These are phyloP conservation scores for Saccharum hybrid DNA, from an alignment of 202 grass and related monocot species.

Conservation along the genomic window DNA sequence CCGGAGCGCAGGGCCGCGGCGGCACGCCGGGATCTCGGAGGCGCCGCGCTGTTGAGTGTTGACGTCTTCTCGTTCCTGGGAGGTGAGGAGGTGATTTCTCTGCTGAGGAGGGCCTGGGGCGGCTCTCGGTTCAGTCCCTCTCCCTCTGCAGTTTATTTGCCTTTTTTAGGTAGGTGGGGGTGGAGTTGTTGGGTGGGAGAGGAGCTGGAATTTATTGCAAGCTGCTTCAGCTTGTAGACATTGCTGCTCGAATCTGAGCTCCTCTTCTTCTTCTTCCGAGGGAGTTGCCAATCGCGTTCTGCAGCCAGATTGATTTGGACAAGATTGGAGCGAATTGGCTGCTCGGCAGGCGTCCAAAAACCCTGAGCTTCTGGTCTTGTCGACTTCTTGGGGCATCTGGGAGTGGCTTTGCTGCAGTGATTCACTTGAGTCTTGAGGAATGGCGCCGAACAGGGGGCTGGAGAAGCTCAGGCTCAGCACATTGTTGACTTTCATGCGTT, in stretches of 20 bases:
- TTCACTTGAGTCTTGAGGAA: conserved; percentile 21
- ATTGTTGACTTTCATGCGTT: conserved; percentile 66
- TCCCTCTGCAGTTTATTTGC: conserved; percentile 34
- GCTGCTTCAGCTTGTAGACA: conserved; percentile 15
- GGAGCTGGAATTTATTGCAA: conserved; percentile 42
- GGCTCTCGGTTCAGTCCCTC: conserved; percentile 28
- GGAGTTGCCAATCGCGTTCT: conserved; percentile 30
- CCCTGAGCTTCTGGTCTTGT: neutral
- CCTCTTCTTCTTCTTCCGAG: conserved; percentile 16
- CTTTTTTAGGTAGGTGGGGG: conserved; percentile 44
- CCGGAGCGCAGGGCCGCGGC: neutral
- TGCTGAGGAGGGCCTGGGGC: neutral
- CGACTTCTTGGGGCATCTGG: neutral
- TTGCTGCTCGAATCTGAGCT: conserved; percentile 31
- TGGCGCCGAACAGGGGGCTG: conserved; percentile 51
- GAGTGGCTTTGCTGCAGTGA: conserved; percentile 3
- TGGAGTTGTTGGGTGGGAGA: conserved; percentile 48
- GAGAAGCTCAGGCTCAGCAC: conserved; percentile 62
- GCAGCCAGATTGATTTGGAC: neutral
- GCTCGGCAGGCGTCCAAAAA: neutral
- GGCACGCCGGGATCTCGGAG: neutral
- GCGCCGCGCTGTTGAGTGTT: conserved; percentile 33
- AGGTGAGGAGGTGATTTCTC: conserved; percentile 12
- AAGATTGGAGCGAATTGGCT: conserved; percentile 21
- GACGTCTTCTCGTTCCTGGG: conserved; percentile 23